phyloP scores from a whole-genome alignment of 257 asterid species.

The Jacaranda copaia region DNA sequence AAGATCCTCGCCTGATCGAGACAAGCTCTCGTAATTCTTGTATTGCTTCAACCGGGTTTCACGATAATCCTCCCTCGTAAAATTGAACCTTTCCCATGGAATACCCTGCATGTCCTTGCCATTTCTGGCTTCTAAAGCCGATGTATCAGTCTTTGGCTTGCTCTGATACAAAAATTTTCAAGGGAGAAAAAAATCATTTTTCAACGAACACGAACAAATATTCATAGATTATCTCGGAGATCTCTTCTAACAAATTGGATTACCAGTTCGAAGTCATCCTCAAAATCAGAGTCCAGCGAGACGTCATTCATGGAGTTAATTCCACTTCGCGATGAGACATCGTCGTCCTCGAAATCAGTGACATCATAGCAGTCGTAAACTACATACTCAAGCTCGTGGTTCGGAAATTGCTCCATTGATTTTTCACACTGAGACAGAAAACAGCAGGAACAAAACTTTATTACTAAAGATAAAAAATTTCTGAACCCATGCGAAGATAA shows the following conservation, averaged over 20 bases:
- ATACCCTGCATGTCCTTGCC: constrained; percentile 99
- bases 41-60: constrained; percentile 78
- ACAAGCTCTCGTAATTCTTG: constrained; percentile 73
- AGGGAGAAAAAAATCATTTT: neutral
- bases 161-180: constrained; percentile 42
- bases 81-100: constrained; percentile 89
- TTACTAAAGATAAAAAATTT: neutral
- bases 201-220: neutral
- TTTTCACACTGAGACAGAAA: constrained; percentile 21
- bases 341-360: constrained; percentile 54
- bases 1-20: constrained; percentile 59
- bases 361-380: constrained; percentile 55
- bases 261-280: constrained; percentile 72
- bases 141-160: constrained; percentile 69
- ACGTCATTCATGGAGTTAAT: constrained; percentile 42
- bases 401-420: constrained; percentile 66
- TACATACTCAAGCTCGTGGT: constrained; percentile 67
- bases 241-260: constrained; percentile 7
- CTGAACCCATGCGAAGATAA: neutral
- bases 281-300: constrained; percentile 69
- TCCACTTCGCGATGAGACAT: constrained; percentile 41
- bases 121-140: constrained; percentile 76
- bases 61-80: constrained; percentile 76
- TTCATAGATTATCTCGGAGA: neutral
- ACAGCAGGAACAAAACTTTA: constrained; percentile 3